phyloP scores from a whole-genome alignment of 164 flowering plant species.

The Annona cherimola region DNA sequence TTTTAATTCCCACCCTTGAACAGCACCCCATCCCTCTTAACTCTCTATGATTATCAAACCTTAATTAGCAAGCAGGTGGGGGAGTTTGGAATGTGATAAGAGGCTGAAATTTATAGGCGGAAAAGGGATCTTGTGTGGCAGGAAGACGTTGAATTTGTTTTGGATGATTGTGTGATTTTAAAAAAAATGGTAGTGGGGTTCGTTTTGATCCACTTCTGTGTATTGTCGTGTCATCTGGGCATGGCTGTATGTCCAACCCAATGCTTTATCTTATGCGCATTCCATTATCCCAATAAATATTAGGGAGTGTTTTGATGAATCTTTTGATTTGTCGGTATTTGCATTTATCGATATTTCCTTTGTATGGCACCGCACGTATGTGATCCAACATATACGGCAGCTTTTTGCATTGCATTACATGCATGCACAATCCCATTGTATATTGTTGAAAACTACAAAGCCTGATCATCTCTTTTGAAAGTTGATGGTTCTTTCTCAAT shows the following conservation, averaged over 20 bases:
- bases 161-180: neutral
- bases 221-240: neutral
- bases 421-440: no score
- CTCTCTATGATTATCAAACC: neutral
- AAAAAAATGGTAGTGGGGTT: neutral
- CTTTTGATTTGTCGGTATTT: no score
- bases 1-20: neutral
- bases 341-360: no score
- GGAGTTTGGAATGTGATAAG: neutral
- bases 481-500: no score
- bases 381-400: no score
- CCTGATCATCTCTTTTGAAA: no score
- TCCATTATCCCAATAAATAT: neutral
- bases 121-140: neutral
- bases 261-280: neutral
- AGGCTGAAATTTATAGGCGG: neutral
- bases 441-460: no score
- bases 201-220: neutral
- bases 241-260: neutral
- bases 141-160: neutral
- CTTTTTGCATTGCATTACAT: no score
- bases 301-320: no score
- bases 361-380: no score
- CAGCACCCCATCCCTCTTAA: neutral
- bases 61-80: neutral